Evolutionary conservation across 176 grass and related monocot genomes (phyloP).

Genomic region (barley (Hordeum vulgare)): MorexV3_pseudomolecules_assembly NC_058521.1:395233400-395233899

Average conservation of each 20-base stretch:
- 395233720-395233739: conserved; percentile 2
- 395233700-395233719: neutral
- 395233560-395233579: neutral
- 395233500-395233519: no score
- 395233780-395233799: neutral
- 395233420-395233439: no score
- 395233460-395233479: no score
- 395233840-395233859: conserved; percentile 53
- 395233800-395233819: conserved; percentile 24
- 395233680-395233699: conserved; percentile 3
- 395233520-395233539: no score
- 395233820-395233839: conserved; percentile 31
- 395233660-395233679: neutral
- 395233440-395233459: no score
- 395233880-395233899: conserved; percentile 74
- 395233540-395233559: neutral
- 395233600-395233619: neutral
- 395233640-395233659: conserved; percentile 23
- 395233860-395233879: conserved; percentile 76
- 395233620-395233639: neutral
- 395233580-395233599: neutral
- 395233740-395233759: neutral
- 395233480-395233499: no score
- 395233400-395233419: no score
- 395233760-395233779: conserved; percentile 15